Base-by-base conservation (phyloP, 176 grass and related monocot genomes). In the Avena sativa region DNA sequence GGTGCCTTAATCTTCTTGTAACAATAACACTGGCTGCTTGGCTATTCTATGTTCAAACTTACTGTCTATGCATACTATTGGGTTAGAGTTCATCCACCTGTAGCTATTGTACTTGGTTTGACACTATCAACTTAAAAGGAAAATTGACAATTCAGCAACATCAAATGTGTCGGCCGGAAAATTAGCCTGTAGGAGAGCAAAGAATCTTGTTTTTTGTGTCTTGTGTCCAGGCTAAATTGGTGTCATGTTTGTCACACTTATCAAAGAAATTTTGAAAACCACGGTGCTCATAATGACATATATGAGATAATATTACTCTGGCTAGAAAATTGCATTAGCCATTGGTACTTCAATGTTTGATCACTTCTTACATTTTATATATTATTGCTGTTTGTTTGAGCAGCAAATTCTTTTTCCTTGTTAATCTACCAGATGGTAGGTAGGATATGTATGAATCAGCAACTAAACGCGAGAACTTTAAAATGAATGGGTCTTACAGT, bases 1-100 rank as follows among this genome's bases (percentile, higher is more conserved):
- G 80, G 80, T 82, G 26, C 25, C 21, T 68, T 81, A 12, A 34
- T 82, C 1, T 34, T 81, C 61, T 43, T 49, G n/a, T 30, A 48
- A 67, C 49, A 3, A 23, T 81, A 36, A 4, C 47, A 66, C 6
- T 36, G 32, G 47, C 5, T 52, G 14, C 9, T 53, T 65, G 26
- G 26, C 5, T 68, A 25, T 52, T 52, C 80, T 16, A 53, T 51
- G 16, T 55, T 34, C 34, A 25, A 63, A 63, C 58, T 63, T 80
- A 64, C 23, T 10, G 23, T 70, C 67, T 16, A 53, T 82, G 63
- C 48, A 52, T 34, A 52, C 8, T 48, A 48, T 48, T 34, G 28
- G 34, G 6, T 44, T 44, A n/a, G 2, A 71, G n/a, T 82, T 30
- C 28, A 56, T 32, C 17, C 11, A 34, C 28, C 20, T 34, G 21